Percentiles rank a stretch among this genome's conserved stretches.
Conservation (phyloP, 192 early-diverging fungal species). For the Entomortierella beljakovae region DNA sequence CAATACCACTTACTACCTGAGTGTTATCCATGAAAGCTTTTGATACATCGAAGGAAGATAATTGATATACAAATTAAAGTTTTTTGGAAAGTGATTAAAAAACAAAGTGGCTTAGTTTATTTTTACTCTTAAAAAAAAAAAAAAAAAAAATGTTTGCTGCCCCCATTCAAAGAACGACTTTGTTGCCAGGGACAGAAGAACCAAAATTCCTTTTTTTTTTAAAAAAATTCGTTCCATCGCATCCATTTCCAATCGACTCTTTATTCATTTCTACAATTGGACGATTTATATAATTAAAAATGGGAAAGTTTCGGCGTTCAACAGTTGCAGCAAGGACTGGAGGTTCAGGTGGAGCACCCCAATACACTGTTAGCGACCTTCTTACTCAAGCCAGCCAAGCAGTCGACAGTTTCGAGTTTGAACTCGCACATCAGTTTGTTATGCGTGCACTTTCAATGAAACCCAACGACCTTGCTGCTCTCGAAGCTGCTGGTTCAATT, state of each 20-base stretch:
- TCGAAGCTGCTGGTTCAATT: constrained; percentile 78
- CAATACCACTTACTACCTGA: too few relatives aligned
- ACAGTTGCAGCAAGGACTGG: constrained; percentile 28
- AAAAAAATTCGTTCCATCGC: neutral
- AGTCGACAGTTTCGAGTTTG: constrained; percentile 83
- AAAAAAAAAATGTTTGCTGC: neutral
- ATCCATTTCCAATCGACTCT: neutral
- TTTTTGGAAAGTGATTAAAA: too few relatives aligned
- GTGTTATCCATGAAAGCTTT: too few relatives aligned
- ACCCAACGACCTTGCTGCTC: constrained; percentile 64
- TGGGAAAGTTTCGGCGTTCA: constrained; percentile 49
- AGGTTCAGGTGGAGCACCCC: constrained; percentile 22
- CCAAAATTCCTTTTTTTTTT: neutral
- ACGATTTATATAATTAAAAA: too few relatives aligned
- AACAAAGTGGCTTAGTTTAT: constrained; percentile 15
- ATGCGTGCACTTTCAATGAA: constrained; percentile 74
- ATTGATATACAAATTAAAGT: too few relatives aligned
- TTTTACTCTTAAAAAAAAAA: constrained; percentile 20
- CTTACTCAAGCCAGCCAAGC: constrained; percentile 69
- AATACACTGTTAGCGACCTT: constrained; percentile 70
- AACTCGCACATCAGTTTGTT: constrained; percentile 76
- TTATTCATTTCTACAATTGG: constrained; percentile 5
- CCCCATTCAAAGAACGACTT: neutral
- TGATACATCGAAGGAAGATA: too few relatives aligned
- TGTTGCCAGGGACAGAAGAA: neutral